A percentile compares a stretch with the other conserved stretches of the same genome.
These are phyloP conservation scores for Penicillium taxi DNA, from an alignment of 495 filamentous ascomycete species.

Conservation along the genomic window DNA sequence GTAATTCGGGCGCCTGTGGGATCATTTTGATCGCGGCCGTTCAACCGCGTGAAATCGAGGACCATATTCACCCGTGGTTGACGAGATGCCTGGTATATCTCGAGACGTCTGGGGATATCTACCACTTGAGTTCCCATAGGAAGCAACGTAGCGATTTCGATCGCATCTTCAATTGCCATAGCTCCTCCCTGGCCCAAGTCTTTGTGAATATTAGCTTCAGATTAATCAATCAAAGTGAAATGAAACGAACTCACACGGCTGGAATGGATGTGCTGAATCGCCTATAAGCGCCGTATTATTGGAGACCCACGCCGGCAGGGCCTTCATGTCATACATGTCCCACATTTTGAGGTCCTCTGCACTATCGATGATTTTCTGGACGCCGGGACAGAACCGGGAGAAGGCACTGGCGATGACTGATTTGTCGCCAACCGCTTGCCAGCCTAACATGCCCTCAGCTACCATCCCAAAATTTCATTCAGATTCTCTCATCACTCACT, in stretches of 20 bases:
- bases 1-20: constrained; percentile 1
- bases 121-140: constrained; percentile 28
- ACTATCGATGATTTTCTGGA: constrained; percentile 34
- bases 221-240: neutral
- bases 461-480: neutral
- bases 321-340: constrained; percentile 51
- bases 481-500: constrained; percentile 8
- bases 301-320: constrained; percentile 42
- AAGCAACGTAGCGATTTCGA: constrained; percentile 46
- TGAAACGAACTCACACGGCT: constrained; percentile 25
- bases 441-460: constrained; percentile 14
- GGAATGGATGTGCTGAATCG: constrained; percentile 56
- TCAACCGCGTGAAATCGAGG: constrained; percentile 9
- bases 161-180: constrained; percentile 54
- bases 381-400: constrained; percentile 33
- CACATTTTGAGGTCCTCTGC: constrained; percentile 46
- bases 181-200: constrained; percentile 49
- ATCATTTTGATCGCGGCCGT: constrained; percentile 10
- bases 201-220: neutral
- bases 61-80: constrained; percentile 16
- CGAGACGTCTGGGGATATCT: constrained; percentile 41
- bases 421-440: constrained; percentile 38
- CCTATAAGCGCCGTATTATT: constrained; percentile 44
- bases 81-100: constrained; percentile 47
- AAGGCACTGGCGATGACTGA: constrained; percentile 37